Base-by-base conservation (phyloP, 23 red algal genomes). In the Chondrus crispus region DNA sequence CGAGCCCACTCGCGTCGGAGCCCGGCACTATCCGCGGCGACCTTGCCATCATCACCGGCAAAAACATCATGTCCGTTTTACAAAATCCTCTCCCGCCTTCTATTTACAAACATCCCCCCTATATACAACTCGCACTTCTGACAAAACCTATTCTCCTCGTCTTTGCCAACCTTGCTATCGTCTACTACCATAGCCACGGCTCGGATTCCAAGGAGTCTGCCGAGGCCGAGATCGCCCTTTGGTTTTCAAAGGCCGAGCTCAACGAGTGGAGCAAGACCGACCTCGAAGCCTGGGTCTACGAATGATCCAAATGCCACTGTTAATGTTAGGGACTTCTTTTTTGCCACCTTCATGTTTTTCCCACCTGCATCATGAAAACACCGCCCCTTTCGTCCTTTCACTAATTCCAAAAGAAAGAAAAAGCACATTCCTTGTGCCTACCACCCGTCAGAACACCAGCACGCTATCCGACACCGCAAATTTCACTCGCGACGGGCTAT, bases 11-110 rank as follows among this genome's bases (percentile, higher is more conserved):
- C 26, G 88, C 90, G 20, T 91, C 85, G 20, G 89, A 84, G 8
- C 93, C 93, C 19, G 91, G 96, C 19, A 98, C 96, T 3, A 98
- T 98, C 75, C 93, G 96, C 11, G 96, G 96, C 45, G 93, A 88
- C 72, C 87, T 95, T 13, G 73, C 70, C 22, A 74, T 98, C 28
- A 94, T 95, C 28, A 88, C 94, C 24, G 93, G 91, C 20, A 85
- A 84, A 29, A 94, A 92, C 64, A 90, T 94, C 20, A 90, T 85
- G 69, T 83, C 71, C 41, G 79, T n/a, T 81, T 16, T 9, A n/a
- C 43, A 53, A 26, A 5, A 20, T 55, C 51, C 20, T 55, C 51
- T 14, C 51, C 13, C 20, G 51, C 51, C 20, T 20, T 20, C 13
- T 55, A 14, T 14, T 55, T 20, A 13, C 51, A 13, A 55, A 14